Evolutionary conservation across 2,329 filamentous ascomycete species (phyloP).

Genomic region (Fusarium marasasianum): DNA sequence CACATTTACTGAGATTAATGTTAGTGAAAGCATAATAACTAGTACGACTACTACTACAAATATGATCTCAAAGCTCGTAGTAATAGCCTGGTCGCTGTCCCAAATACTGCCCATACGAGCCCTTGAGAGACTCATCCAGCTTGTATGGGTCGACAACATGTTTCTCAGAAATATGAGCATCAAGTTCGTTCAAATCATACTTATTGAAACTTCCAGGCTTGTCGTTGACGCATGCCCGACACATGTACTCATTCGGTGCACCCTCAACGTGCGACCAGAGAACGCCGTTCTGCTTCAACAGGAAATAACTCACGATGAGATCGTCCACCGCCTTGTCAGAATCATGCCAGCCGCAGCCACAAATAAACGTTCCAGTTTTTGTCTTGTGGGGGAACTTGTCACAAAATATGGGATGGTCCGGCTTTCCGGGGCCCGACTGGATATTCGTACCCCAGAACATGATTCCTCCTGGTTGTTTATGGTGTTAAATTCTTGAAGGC

Average conservation of each 20-base stretch:
- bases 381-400: background rate
- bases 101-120: background rate
- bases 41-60: background rate
- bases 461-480: background rate
- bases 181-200: background rate
- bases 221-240: background rate
- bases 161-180: background rate
- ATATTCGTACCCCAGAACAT: background rate
- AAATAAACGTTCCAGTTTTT: background rate
- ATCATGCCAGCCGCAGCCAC: background rate
- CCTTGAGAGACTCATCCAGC: background rate
- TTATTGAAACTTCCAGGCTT: background rate
- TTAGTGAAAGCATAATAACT: fast-evolving
- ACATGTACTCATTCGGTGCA: background rate
- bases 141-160: background rate
- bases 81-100: background rate
- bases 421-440: background rate
- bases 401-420: background rate
- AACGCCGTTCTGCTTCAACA: background rate
- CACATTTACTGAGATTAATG: no score
- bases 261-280: background rate
- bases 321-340: background rate
- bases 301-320: background rate
- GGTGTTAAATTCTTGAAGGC: background rate
- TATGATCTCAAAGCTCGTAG: background rate